A percentile compares a stretch with the other conserved stretches of the same genome.
These are phyloP conservation scores for Pneumocystis sp. DNA, from an alignment of 1,139 yeast species.

Conservation along the genomic window DNA sequence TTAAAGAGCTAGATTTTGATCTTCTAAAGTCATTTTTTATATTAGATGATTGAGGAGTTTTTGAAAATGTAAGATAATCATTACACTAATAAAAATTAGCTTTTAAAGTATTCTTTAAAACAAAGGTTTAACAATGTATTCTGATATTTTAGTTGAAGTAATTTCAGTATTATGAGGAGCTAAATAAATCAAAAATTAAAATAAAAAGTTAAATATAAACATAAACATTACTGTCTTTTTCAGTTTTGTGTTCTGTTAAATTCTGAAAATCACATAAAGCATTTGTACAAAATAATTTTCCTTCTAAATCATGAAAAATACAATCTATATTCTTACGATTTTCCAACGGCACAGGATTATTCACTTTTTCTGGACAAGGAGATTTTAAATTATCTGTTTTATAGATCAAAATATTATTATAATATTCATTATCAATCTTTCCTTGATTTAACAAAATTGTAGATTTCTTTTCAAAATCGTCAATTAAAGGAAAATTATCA, in stretches of 20 bases:
- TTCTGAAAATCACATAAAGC: neutral
- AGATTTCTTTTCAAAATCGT: neutral
- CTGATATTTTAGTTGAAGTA: neutral
- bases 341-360: neutral
- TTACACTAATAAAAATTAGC: neutral
- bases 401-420: neutral
- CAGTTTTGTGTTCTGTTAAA: neutral
- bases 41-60: neutral
- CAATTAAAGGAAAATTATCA: neutral
- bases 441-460: neutral
- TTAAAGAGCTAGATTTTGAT: neutral
- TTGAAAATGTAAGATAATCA: neutral
- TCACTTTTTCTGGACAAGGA: neutral
- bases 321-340: neutral
- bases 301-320: neutral
- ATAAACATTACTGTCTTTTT: neutral
- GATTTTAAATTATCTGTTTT: neutral
- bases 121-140: neutral
- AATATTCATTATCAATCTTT: neutral
- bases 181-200: neutral
- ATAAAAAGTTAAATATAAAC: neutral
- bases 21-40: neutral
- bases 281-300: neutral
- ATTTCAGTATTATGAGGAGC: neutral
- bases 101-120: neutral